Percentiles rank a stretch among this genome's conserved stretches.
phyloP scores from a whole-genome alignment of 495 filamentous ascomycete genomes.

The Hamigera avellanea region DNA sequence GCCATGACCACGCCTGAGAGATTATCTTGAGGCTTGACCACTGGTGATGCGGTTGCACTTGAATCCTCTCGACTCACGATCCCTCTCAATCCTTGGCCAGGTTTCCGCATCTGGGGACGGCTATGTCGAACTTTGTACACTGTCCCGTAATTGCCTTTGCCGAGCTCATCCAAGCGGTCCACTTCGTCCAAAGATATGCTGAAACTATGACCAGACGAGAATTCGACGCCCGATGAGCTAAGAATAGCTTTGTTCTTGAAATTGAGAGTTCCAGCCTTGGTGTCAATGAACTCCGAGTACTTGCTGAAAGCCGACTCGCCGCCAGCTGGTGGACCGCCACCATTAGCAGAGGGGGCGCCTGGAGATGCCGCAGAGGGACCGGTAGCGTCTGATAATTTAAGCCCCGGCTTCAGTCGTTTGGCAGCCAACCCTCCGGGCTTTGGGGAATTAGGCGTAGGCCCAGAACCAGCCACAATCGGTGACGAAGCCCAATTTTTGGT shows the following conservation, averaged over 20 bases:
- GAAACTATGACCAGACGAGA: slow-evolving; percentile 80
- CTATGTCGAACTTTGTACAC: slow-evolving; percentile 93
- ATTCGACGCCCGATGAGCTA: slow-evolving; percentile 79
- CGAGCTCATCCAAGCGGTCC: slow-evolving; percentile 86
- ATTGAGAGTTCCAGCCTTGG: slow-evolving; percentile 77
- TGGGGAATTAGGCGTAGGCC: slow-evolving; percentile 18
- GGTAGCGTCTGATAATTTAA: slow-evolving; percentile 40
- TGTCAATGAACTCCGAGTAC: slow-evolving; percentile 85
- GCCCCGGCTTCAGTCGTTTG: slow-evolving; percentile 38
- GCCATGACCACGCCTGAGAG: slow-evolving; percentile 79
- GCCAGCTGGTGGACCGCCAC: slow-evolving; percentile 9
- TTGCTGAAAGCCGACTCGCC: slow-evolving; percentile 69
- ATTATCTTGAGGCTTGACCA: slow-evolving; percentile 16
- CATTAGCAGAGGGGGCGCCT: slow-evolving; percentile 6
- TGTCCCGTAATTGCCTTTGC: slow-evolving; percentile 97
- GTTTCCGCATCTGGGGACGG: slow-evolving; percentile 63
- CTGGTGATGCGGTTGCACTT: slow-evolving; percentile 8
- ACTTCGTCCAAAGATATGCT: slow-evolving; percentile 93
- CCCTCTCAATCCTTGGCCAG: slow-evolving; percentile 62
- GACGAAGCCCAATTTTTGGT: slow-evolving; percentile 40
- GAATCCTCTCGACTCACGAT: slow-evolving; percentile 38
- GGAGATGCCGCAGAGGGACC: slow-evolving; percentile 16
- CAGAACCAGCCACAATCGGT: slow-evolving; percentile 24
- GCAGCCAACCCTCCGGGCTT: slow-evolving; percentile 42
- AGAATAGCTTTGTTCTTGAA: slow-evolving; percentile 92